phyloP scores from a whole-genome alignment of 176 grass and related monocot genomes.

The Paspalum vaginatum region DNA sequence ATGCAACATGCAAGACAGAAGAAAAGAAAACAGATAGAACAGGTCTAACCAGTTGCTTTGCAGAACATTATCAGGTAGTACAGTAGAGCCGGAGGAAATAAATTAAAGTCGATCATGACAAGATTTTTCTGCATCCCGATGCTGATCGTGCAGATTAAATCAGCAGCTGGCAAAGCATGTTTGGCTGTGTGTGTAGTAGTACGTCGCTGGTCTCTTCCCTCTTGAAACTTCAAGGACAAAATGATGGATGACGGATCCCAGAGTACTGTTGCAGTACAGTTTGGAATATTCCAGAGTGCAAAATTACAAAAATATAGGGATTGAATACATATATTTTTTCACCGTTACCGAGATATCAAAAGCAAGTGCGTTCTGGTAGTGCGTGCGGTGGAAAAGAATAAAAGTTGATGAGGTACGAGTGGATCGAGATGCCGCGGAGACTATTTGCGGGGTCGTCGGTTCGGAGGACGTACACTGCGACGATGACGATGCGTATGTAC shows the following conservation, averaged over 20 bases:
- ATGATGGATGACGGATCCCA: conserved; percentile 27
- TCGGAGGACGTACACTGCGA: too few relatives aligned
- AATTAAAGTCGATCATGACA: too few relatives aligned
- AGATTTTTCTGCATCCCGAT: too few relatives aligned
- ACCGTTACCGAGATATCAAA: conserved; percentile 31
- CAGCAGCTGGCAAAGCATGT: too few relatives aligned
- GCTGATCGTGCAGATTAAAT: too few relatives aligned
- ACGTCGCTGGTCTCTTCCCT: too few relatives aligned
- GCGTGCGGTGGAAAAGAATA: neutral
- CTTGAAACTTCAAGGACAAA: conserved; percentile 6
- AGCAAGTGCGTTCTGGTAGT: neutral
- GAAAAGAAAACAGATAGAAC: too few relatives aligned
- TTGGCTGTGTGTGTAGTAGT: neutral
- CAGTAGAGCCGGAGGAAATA: too few relatives aligned
- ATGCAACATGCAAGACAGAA: too few relatives aligned
- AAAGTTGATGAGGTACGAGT: neutral
- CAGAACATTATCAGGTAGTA: too few relatives aligned
- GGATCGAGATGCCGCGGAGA: neutral
- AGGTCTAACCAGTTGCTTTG: too few relatives aligned
- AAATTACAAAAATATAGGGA: neutral
- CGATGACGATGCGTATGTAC: too few relatives aligned
- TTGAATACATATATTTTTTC: neutral
- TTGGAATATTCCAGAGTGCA: conserved; percentile 36
- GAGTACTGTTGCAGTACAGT: conserved; percentile 34
- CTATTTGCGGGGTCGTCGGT: neutral